These are phyloP conservation scores for Erysiphe neolycopersici DNA, from an alignment of 2,329 filamentous ascomycete species.

Conservation along the genomic window DNA sequence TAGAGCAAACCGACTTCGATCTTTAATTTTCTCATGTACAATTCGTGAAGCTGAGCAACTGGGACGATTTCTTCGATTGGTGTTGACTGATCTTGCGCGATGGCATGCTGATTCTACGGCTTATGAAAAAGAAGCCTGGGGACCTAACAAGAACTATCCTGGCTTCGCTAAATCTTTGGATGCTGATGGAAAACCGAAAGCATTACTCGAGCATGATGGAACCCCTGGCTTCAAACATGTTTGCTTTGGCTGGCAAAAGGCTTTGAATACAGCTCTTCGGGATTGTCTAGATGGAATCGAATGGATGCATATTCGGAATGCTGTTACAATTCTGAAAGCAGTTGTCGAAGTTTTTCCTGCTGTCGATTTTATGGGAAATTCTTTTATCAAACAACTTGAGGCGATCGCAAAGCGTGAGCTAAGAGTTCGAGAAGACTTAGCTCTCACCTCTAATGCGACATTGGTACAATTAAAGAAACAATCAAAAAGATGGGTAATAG, in stretches of 20 bases:
- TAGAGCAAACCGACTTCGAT: conserved; percentile 50
- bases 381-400: conserved; percentile 35
- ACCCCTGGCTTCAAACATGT: conserved; percentile 64
- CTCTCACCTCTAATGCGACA: conserved; percentile 45
- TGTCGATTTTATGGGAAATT: conserved; percentile 62
- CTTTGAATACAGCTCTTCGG: conserved; percentile 54
- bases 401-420: conserved; percentile 38
- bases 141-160: conserved; percentile 34
- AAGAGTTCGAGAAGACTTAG: conserved; percentile 41
- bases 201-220: conserved; percentile 56
- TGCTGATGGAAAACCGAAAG: conserved; percentile 39
- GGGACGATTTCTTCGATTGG: conserved; percentile 67
- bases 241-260: conserved; percentile 74
- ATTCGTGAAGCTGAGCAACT: conserved; percentile 78
- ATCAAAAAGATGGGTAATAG: conserved; percentile 43
- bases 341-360: conserved; percentile 64
- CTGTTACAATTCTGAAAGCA: conserved; percentile 65
- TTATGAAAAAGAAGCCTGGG: conserved; percentile 66
- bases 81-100: conserved; percentile 49
- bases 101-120: conserved; percentile 59
- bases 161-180: conserved; percentile 59
- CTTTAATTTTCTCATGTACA: conserved; percentile 70
- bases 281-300: conserved; percentile 57
- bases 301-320: conserved; percentile 96
- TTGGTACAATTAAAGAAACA: conserved; percentile 41